Evolutionary conservation across 2,329 filamentous ascomycete genomes (phyloP), one percentile per base, ranked within the genome.

Genomic region (Hypoxylon sp.): DNA sequence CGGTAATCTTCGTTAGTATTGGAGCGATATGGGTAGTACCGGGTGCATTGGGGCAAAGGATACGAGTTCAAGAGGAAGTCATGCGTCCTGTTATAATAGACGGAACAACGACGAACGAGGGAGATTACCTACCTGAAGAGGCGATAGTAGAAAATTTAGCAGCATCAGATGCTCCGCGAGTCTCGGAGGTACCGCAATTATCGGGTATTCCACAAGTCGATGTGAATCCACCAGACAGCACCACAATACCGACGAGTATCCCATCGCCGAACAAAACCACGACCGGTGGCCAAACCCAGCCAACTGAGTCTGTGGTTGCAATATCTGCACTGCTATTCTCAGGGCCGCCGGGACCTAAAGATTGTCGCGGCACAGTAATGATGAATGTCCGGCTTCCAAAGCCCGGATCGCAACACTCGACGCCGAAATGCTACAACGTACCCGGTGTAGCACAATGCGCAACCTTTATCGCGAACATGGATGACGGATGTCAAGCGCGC

Each of bases 271-370:
- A 81, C 42, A 81, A 42, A 17, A 63, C 81, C 52, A 82, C 81
- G 9, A 80, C 82, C 9, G 81, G 80, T 26, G 47, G 14, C 39
- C 39, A 69, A 57, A 39, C 59, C 1, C 71, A 75, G 17, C 78
- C 81, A 3, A 77, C 55, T 2, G 73, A 75, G 19, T 78, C 81
- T 1, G 76, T 81, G 24, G 78, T 88, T 19, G 81, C 83, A 31
- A 86, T 86, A 71, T 82, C 81, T 0, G 80, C 86, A 35, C 83
- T 82, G 2, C 81, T 88, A 55, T 81, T 78, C 73, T 77, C 76
- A 31, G 75, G 78, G 13, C 68, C 77, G 13, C 79, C 78, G 9
- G 79, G 80, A 0, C 78, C 80, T 2, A 80, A 79, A 39, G 61
- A 73, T 42, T 82, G 80, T 54, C 79, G 80, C 44, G 80, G 80